Evolutionary conservation across 2,329 filamentous ascomycete genomes (phyloP).

Genomic region (Scortechinia acanthostroma): DNA sequence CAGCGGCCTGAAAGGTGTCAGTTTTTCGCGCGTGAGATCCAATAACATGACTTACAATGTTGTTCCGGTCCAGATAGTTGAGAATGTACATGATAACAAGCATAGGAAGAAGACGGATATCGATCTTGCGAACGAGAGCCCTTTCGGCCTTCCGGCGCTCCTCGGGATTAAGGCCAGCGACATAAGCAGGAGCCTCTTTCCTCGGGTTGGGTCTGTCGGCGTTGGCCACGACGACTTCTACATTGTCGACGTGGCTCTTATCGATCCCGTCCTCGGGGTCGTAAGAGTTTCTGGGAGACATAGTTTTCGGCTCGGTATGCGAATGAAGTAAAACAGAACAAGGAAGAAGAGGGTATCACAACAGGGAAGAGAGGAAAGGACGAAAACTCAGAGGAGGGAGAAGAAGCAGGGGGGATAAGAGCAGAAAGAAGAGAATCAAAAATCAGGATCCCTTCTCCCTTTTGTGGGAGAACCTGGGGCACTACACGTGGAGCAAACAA

Average conservation of each 20-base stretch:
- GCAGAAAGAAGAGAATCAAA: too few species aligned
- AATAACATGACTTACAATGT: too few species aligned
- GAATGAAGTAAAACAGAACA: background rate
- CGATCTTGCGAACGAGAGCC: background rate
- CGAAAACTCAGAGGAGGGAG: background rate
- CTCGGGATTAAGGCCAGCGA: background rate
- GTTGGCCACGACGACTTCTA: background rate
- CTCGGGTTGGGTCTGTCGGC: background rate
- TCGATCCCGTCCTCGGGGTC: background rate
- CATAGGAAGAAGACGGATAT: conserved; percentile 18
- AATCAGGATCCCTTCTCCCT: too few species aligned
- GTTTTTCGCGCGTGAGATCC: too few species aligned
- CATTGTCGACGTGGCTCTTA: background rate
- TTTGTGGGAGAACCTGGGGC: too few species aligned
- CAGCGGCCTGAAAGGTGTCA: too few species aligned
- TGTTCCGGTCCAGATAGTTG: conserved; percentile 24
- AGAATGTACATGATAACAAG: conserved; percentile 8
- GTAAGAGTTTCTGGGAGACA: background rate
- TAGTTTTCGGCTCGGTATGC: background rate
- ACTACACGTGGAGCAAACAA: too few species aligned
- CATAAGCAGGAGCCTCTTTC: background rate
- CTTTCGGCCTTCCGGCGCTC: background rate
- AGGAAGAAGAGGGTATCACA: background rate
- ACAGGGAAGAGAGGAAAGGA: too few species aligned
- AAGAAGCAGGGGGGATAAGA: background rate